Percentiles rank a stretch among this genome's conserved stretches.
phyloP scores from a whole-genome alignment of 306 rosid species.

The Potentilla sterilis region DNA sequence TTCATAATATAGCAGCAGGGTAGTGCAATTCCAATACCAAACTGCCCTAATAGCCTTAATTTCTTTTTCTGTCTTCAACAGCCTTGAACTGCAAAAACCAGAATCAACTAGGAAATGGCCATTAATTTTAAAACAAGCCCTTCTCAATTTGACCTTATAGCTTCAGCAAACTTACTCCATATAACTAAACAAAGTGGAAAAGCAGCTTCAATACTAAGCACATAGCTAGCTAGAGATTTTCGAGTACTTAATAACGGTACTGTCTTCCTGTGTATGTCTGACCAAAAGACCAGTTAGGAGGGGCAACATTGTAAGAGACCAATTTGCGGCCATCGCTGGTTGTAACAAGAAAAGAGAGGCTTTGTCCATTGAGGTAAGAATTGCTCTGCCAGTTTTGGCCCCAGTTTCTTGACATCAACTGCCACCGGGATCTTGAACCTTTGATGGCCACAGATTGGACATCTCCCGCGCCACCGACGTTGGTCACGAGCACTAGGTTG shows the following conservation, averaged over 20 bases:
- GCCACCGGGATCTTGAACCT: conserved; percentile 75
- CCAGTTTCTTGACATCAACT: conserved; percentile 78
- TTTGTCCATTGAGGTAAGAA: conserved; percentile 62
- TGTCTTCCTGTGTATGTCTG: conserved; percentile 73
- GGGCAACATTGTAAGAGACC: conserved; percentile 62
- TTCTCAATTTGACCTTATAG: conserved; percentile 7
- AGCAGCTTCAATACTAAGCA: conserved; percentile 9
- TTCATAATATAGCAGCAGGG: not conserved
- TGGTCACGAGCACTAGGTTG: conserved; percentile 72
- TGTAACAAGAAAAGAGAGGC: conserved; percentile 70
- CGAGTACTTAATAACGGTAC: conserved; percentile 38
- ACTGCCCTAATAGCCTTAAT: not conserved
- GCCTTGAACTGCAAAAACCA: conserved; percentile 18
- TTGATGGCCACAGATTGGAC: conserved; percentile 62
- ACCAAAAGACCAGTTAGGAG: conserved; percentile 71
- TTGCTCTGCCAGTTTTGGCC: conserved; percentile 91
- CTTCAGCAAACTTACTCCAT: conserved; percentile 1
- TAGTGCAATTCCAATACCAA: conserved; percentile 1
- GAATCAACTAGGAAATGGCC: not conserved
- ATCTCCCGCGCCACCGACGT: conserved; percentile 89
- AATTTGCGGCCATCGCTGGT: conserved; percentile 55
- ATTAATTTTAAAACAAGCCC: not conserved
- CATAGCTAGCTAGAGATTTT: not conserved
- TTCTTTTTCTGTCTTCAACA: conserved; percentile 4
- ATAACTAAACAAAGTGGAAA: conserved; percentile 7